Conservation (phyloP, 768 basidiomycete species). For the Hygrophorus russula region DNA sequence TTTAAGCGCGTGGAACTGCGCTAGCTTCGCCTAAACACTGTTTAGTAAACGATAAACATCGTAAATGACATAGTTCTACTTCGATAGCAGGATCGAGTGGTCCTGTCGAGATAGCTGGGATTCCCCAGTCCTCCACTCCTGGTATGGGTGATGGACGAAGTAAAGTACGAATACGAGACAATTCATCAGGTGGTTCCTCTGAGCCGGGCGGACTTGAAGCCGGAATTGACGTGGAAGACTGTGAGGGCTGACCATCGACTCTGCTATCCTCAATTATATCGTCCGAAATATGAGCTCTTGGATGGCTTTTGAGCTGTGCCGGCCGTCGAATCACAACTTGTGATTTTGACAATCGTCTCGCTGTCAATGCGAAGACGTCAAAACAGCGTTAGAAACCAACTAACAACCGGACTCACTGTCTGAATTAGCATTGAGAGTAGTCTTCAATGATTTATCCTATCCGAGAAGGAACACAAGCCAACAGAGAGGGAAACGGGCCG, state of each 20-base stretch:
- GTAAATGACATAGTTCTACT: slow-evolving; percentile 30
- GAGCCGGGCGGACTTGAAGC: not conserved
- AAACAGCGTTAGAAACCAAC: not conserved
- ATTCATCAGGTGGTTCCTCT: slow-evolving; percentile 31
- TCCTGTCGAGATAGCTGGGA: slow-evolving; percentile 45
- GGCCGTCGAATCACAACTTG: slow-evolving; percentile 53
- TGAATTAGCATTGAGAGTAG: slow-evolving; percentile 21
- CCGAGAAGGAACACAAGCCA: slow-evolving; percentile 48
- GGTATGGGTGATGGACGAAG: slow-evolving; percentile 55
- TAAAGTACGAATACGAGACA: slow-evolving; percentile 40
- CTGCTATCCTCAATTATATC: slow-evolving; percentile 17
- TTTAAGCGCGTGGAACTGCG: slow-evolving; percentile 69
- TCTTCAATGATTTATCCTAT: slow-evolving; percentile 50
- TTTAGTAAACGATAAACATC: not conserved
- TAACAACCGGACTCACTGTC: slow-evolving; percentile 27
- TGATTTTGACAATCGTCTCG: slow-evolving; percentile 33
- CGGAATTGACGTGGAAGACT: slow-evolving; percentile 3
- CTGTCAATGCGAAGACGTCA: slow-evolving; percentile 13
- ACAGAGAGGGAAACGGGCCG: slow-evolving; percentile 53
- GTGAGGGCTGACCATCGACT: too few species aligned
- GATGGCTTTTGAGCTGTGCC: slow-evolving; percentile 33
- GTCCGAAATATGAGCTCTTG: slow-evolving; percentile 39
- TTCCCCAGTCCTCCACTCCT: slow-evolving; percentile 65
- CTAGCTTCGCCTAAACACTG: slow-evolving; percentile 57
- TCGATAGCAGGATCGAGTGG: slow-evolving; percentile 54